These are phyloP conservation scores for Coprinellus aureogranulatus DNA, from an alignment of 768 basidiomycete species.

Conservation along the genomic window DNA sequence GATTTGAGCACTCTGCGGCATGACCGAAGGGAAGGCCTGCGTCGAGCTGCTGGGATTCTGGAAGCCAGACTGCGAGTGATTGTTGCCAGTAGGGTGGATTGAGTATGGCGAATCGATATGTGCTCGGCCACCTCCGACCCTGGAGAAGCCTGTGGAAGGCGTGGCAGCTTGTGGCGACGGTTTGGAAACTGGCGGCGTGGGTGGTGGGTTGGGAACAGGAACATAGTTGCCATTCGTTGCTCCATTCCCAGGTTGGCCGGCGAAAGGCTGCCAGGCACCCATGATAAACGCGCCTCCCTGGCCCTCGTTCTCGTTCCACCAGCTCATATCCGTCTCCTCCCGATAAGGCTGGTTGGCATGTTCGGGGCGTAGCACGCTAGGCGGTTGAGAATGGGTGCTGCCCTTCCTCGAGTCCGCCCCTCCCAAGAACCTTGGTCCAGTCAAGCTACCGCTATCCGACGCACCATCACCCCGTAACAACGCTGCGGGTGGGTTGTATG, in stretches of 20 bases:
- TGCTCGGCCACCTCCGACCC: constrained; percentile 84
- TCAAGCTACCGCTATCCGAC: constrained; percentile 24
- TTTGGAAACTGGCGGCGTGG: not conserved
- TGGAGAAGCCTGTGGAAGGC: constrained; percentile 67
- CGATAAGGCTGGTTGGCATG: constrained; percentile 73
- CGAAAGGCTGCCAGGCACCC: constrained; percentile 84
- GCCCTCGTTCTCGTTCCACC: constrained; percentile 24
- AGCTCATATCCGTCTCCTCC: constrained; percentile 80
- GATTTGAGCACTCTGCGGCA: constrained; percentile 13
- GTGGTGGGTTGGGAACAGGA: constrained; percentile 30
- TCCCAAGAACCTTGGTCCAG: constrained; percentile 33
- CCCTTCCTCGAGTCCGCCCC: constrained; percentile 41
- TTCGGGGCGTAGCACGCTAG: constrained; percentile 75
- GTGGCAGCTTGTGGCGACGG: constrained; percentile 8
- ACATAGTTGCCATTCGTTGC: constrained; percentile 33
- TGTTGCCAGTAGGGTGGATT: constrained; percentile 33
- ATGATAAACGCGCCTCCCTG: constrained; percentile 59
- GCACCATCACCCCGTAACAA: constrained; percentile 16
- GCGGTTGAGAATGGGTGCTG: constrained; percentile 57
- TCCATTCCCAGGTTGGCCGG: constrained; percentile 30
- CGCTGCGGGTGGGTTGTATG: constrained; percentile 46
- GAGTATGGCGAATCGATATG: constrained; percentile 86
- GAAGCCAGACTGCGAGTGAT: constrained; percentile 16
- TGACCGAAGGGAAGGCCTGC: constrained; percentile 65
- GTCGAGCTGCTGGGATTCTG: constrained; percentile 42